Base-by-base conservation (phyloP, 2,329 filamentous ascomycete species). In the Claviceps monticola region DNA sequence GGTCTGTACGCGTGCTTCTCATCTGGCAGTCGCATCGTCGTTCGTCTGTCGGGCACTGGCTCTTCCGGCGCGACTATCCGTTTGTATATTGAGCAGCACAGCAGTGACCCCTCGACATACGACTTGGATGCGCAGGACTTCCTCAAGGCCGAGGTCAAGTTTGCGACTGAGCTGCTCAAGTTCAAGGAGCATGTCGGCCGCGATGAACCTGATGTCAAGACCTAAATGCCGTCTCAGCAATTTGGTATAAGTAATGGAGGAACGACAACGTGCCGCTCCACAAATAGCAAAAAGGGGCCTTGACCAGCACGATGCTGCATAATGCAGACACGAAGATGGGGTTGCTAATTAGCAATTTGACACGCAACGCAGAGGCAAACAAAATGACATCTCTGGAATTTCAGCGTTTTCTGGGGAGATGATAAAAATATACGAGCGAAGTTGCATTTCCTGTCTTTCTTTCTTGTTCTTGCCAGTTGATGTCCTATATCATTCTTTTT, bases 1-100 rank as follows among this genome's bases (percentile, higher is more conserved):
- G 93, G 93, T 58, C 82, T 98, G 60, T 98, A 87, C 66, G 86
- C 90, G 67, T 86, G 87, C 69, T 97, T 97, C 71, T 88, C 89
- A 51, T 90, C 94, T 54, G 91, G 91, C 56, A 95, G 88, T 73
- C 86, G 93, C 59, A 91, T 97, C 55, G 89, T 98, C 50, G 89
- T 97, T 53, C 86, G 93, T 62, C 76, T 98, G 54, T 97, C 91
- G 1, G 93, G 93, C 49, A 98, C 93, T 19, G 93, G 93, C 58
- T 94, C 87, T 61, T 94, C 88, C 48, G 93, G 93, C 52, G 93
- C 93, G 47, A 98, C 93, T 36, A 97, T 98, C 66, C 86, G 93
- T 56, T 76, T 98, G 59, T 98, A 98, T 71, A 84, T 98, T 59
- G 93, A 98, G 80, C 91, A 93, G 76, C 87, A 97, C 74, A 90